Conservation (phyloP, 805 yeast genomes). For the Scheffersomyces ergatensis region DNA sequence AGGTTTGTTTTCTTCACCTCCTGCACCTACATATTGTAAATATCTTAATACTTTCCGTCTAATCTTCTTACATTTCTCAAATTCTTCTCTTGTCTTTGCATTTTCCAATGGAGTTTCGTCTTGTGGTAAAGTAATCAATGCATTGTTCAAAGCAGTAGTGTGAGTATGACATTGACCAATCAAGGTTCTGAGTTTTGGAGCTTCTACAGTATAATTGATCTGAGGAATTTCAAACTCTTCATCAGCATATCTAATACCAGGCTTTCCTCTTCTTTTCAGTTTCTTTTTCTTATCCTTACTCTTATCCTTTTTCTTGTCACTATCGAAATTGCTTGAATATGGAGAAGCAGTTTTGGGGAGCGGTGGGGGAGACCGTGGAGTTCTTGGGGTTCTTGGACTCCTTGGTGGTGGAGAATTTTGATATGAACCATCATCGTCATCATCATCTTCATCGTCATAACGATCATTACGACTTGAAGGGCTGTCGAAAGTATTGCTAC, state of each 20-base stretch:
- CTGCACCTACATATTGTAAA: conserved; percentile 72
- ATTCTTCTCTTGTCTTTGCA: conserved; percentile 55
- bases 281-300: conserved; percentile 11
- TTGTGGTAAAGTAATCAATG: conserved; percentile 33
- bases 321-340: conserved; percentile 6
- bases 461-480: conserved; percentile 5
- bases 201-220: conserved; percentile 66
- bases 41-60: conserved; percentile 79
- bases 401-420: background rate
- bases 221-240: conserved; percentile 60
- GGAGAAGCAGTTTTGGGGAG: conserved; percentile 25
- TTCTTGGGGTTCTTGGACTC: conserved; percentile 1
- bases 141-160: conserved; percentile 66
- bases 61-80: conserved; percentile 70
- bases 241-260: conserved; percentile 36
- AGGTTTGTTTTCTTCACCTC: conserved; percentile 27
- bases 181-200: conserved; percentile 64
- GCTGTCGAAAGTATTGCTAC: background rate
- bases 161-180: conserved; percentile 76
- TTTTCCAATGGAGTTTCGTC: conserved; percentile 65
- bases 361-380: conserved; percentile 18
- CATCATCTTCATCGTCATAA: conserved; percentile 10
- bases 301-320: conserved; percentile 1
- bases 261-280: conserved; percentile 11
- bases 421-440: conserved; percentile 2